A percentile compares a stretch with the other conserved stretches of the same genome.
phyloP scores from a whole-genome alignment of 306 rosid species.

The Amphicarpaea edgeworthii region DNA sequence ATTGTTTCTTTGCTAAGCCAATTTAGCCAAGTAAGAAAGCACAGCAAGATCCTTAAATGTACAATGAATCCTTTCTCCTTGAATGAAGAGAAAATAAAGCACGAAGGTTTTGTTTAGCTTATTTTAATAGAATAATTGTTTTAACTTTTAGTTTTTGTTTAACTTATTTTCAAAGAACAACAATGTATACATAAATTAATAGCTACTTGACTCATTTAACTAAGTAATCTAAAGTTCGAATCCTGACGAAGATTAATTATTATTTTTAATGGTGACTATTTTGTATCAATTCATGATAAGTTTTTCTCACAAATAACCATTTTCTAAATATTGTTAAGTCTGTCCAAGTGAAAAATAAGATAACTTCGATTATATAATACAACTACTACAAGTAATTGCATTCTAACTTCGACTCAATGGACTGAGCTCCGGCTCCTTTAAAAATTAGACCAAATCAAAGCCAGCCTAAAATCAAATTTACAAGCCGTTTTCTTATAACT shows the following conservation, averaged over 20 bases:
- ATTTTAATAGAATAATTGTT: not conserved
- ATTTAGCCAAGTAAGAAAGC: constrained; percentile 36
- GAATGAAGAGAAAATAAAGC: constrained; percentile 50
- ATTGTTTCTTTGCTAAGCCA: constrained; percentile 43
- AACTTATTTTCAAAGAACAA: no score
- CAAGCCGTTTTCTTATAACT: not conserved
- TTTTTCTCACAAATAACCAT: no score
- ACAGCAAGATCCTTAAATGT: constrained; percentile 44
- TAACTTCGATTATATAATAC: not conserved
- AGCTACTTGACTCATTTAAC: no score
- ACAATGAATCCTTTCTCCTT: constrained; percentile 49
- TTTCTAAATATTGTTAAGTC: no score
- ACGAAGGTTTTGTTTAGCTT: constrained; percentile 26
- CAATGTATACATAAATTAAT: no score
- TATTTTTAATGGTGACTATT: no score
- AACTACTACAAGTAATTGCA: not conserved
- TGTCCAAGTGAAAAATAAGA: not conserved
- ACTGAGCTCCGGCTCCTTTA: not conserved
- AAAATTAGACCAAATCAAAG: constrained; percentile 3
- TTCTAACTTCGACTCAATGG: not conserved
- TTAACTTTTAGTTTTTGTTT: not conserved
- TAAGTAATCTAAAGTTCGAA: no score
- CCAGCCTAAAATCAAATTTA: not conserved
- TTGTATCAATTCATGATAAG: no score
- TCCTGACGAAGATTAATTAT: no score